Base-by-base conservation (phyloP, 2,329 filamentous ascomycete species). In the Westerdykella ornata region DNA sequence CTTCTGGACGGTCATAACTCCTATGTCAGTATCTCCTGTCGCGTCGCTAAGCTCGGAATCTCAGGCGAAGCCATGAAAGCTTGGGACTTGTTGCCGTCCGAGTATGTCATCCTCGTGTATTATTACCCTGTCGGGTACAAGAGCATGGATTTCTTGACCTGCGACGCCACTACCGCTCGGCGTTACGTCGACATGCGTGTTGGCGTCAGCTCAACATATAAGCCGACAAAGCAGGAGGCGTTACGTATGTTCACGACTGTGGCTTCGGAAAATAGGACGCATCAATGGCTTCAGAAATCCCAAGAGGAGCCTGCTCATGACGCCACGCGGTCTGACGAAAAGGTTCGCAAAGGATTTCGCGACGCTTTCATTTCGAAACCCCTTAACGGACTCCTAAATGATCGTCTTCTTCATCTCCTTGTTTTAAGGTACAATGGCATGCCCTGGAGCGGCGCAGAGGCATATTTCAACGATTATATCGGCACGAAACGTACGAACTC, bases 101-200 rank as follows among this genome's bases (percentile, higher is more conserved):
- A 88, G 26, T 89, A 90, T 54, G 63, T 94, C 30, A 76, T 90
- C 4, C 70, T 94, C 4, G 69, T 95, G 16, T 74, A 92, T 33
- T 75, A 76, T 28, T 84, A 84, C 49, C 67, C 72, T 0, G 62
- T 65, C n/a, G 72, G 70, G 0, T 94, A 94, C 62, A 72, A 71
- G 22, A 68, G 69, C 3, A 68, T 84, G 37, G 74, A 82, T 13
- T 59, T 75, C 0, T 60, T 85, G 8, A 57, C 62, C 0, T 61
- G 68, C 40, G 57, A 72, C 41, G 56, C 59, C 30, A 49, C 52
- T 36, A 59, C 54, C 43, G 62, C 55, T 34, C 63, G 66, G 18
- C 53, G 51, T 4, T 54, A 56, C 28, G 49, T 79, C n/a, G 68
- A 73, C 3, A 82, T 89, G 59, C 76, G 80, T 5, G 72, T 92